A percentile compares a stretch with the other conserved stretches of the same genome.
Conservation (phyloP, 352 stramenopile species). For the Phytopythium delawarense region DNA sequence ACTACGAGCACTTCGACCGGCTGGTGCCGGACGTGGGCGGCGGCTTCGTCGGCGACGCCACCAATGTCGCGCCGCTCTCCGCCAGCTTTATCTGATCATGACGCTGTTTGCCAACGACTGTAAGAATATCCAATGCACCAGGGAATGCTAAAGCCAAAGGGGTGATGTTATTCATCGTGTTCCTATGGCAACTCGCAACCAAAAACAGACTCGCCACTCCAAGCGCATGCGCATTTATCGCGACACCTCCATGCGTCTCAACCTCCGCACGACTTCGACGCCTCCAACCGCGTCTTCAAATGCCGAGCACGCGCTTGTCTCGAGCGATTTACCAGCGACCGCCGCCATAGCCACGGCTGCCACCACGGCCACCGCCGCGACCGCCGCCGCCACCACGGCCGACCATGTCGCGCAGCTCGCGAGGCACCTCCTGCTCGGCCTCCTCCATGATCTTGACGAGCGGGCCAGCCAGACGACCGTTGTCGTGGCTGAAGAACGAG, state of each 20-base stretch:
- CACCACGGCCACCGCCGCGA: conserved; percentile 48
- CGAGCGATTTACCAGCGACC: conserved; percentile 44
- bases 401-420: conserved; percentile 68
- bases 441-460: conserved; percentile 90
- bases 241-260: background rate
- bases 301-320: background rate
- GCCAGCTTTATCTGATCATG: conserved; percentile 13
- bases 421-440: conserved; percentile 86
- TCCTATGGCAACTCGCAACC: background rate
- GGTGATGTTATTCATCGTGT: background rate
- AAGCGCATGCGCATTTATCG: background rate
- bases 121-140: background rate
- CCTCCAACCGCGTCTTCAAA: background rate
- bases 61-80: conserved; percentile 11
- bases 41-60: conserved; percentile 20
- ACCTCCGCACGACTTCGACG: background rate
- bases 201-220: background rate
- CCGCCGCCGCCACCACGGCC: conserved; percentile 57
- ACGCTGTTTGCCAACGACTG: too few species aligned
- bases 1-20: conserved; percentile 66
- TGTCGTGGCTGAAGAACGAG: conserved; percentile 94
- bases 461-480: conserved; percentile 71
- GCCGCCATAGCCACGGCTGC: conserved; percentile 46
- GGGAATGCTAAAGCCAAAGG: too few species aligned
- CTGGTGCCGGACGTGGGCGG: conserved; percentile 30